A percentile compares a stretch with the other conserved stretches of the same genome.
phyloP scores from a whole-genome alignment of 495 filamentous ascomycete species.

The Hyaloscypha hepaticicola region DNA sequence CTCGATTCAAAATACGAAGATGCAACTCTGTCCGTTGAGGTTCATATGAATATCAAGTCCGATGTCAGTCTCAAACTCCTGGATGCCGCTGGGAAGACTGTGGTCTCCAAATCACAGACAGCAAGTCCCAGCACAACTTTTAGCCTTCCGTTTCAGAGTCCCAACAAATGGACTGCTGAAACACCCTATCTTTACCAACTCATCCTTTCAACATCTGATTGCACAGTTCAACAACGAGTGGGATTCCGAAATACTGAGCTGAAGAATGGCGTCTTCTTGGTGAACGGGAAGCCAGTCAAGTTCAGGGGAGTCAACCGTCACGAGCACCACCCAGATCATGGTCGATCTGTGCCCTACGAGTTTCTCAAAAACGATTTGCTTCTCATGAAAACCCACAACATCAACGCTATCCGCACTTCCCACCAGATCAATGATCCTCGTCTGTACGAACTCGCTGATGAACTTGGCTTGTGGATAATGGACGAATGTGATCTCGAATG shows the following conservation, averaged over 20 bases:
- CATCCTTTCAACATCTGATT: constrained; percentile 41
- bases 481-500: constrained; percentile 75
- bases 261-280: constrained; percentile 53
- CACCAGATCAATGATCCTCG: constrained; percentile 61
- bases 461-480: constrained; percentile 68
- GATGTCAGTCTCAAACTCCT: constrained; percentile 38
- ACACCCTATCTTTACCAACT: constrained; percentile 61
- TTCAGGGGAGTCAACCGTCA: constrained; percentile 68
- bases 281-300: constrained; percentile 60
- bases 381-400: constrained; percentile 65
- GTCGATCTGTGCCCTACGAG: constrained; percentile 58
- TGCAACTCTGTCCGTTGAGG: constrained; percentile 50
- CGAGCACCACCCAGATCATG: constrained; percentile 61
- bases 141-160: constrained; percentile 14
- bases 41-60: constrained; percentile 38
- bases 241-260: constrained; percentile 62
- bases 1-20: constrained; percentile 56
- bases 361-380: constrained; percentile 58
- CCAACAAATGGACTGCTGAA: constrained; percentile 68
- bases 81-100: constrained; percentile 27
- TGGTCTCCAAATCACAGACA: constrained; percentile 24
- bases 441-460: constrained; percentile 66
- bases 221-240: constrained; percentile 48
- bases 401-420: constrained; percentile 66
- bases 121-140: constrained; percentile 23